These are phyloP conservation scores for Colletotrichum musicola DNA, from an alignment of 2,329 filamentous ascomycete genomes.

Conservation along the genomic window DNA sequence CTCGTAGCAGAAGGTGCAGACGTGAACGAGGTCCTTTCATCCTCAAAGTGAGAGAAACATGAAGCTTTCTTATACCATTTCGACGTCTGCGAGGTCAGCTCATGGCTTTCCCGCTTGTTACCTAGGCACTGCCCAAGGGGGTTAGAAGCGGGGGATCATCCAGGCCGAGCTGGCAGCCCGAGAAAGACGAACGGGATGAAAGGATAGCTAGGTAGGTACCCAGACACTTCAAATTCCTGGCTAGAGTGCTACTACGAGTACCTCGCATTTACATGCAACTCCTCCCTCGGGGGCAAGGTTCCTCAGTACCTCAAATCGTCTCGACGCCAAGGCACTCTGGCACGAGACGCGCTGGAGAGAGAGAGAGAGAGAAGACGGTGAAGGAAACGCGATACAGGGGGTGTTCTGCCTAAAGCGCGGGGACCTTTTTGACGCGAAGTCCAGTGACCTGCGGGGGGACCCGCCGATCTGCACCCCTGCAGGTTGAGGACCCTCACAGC, in stretches of 20 bases:
- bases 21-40: too few species aligned
- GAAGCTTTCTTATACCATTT: conserved; percentile 35
- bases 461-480: conserved; percentile 9
- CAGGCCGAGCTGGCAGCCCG: not conserved
- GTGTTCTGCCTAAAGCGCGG: conserved; percentile 36
- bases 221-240: too few species aligned
- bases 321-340: not conserved
- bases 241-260: too few species aligned
- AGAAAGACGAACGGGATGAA: too few species aligned
- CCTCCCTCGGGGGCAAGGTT: too few species aligned
- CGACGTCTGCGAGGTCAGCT: not conserved
- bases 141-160: not conserved
- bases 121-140: not conserved
- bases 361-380: not conserved
- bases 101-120: conserved; percentile 8
- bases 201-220: too few species aligned
- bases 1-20: too few species aligned
- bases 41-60: not conserved
- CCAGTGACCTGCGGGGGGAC: conserved; percentile 29
- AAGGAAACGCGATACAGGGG: conserved; percentile 25
- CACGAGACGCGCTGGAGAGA: conserved; percentile 26
- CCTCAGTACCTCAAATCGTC: not conserved
- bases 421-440: conserved; percentile 31
- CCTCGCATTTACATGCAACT: not conserved
- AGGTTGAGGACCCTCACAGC: conserved; percentile 13